These are phyloP conservation scores for Calamus simplicifolius DNA, from an alignment of 176 grass and related monocot genomes.

Conservation along the genomic window DNA sequence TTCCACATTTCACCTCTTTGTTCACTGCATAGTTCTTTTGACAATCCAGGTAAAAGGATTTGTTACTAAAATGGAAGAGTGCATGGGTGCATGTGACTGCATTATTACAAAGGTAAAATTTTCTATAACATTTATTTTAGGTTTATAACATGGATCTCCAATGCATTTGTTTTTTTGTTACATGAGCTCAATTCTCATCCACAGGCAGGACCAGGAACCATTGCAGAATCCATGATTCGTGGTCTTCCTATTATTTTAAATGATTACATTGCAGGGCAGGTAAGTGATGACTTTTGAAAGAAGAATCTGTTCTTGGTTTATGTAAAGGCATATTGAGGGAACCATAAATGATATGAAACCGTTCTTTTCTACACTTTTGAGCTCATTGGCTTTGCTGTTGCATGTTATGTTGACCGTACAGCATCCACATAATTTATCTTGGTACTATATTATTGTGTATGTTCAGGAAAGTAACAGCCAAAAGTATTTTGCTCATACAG, in stretches of 20 bases:
- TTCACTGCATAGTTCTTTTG: background rate
- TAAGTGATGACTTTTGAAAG: conserved; percentile 17
- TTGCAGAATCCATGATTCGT: conserved; percentile 95
- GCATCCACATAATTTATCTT: too few species aligned
- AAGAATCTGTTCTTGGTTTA: too few species aligned
- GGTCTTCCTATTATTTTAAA: conserved; percentile 96
- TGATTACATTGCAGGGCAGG: conserved; percentile 97
- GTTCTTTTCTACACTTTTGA: too few species aligned
- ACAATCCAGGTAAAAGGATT: conserved; percentile 83
- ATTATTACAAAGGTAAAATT: conserved; percentile 86
- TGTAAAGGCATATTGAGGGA: too few species aligned
- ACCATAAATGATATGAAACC: too few species aligned
- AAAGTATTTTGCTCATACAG: too few species aligned
- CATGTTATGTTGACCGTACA: too few species aligned
- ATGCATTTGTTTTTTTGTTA: background rate
- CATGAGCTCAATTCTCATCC: conserved; percentile 20
- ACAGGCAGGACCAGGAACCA: conserved; percentile 95
- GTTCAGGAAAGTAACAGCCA: too few species aligned
- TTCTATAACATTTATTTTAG: background rate
- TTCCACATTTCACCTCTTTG: too few species aligned
- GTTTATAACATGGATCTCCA: conserved; percentile 4
- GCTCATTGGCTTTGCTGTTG: too few species aligned
- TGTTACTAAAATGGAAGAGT: conserved; percentile 97
- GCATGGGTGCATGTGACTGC: conserved; percentile 98
- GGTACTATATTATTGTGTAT: too few species aligned